These are phyloP conservation scores for Nothophaeocryptopus gaeumannii DNA, from an alignment of 2,329 filamentous ascomycete species.

Conservation along the genomic window DNA sequence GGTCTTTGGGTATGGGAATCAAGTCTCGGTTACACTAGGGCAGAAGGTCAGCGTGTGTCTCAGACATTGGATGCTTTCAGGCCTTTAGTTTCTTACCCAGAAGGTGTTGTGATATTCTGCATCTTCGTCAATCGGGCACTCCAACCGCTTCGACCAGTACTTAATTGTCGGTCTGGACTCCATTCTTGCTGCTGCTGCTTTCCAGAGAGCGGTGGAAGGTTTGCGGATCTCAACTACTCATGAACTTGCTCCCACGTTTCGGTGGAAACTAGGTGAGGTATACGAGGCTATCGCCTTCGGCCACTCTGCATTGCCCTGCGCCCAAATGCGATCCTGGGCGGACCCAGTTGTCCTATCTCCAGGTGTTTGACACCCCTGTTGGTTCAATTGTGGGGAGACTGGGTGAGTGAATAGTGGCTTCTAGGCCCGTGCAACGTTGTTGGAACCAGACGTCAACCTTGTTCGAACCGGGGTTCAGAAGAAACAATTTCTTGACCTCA, in stretches of 20 bases:
- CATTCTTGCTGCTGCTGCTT: not conserved
- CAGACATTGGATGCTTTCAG: not conserved
- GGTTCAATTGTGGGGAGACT: not conserved
- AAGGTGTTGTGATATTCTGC: slow-evolving; percentile 19
- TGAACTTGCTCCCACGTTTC: not conserved
- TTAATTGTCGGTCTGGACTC: not conserved
- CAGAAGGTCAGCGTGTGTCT: not conserved
- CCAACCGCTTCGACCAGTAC: slow-evolving; percentile 13
- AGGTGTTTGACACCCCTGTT: not conserved
- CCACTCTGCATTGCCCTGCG: not conserved
- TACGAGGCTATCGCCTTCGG: not conserved
- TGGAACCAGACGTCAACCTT: no score
- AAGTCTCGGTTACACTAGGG: slow-evolving; percentile 17
- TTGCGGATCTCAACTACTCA: not conserved
- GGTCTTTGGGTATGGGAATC: slow-evolving; percentile 11
- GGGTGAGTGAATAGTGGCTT: no score
- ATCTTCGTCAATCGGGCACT: slow-evolving; percentile 15
- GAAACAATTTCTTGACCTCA: no score
- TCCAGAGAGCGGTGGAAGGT: not conserved
- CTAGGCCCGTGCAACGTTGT: no score
- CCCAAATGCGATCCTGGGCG: no score
- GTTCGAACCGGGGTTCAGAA: no score
- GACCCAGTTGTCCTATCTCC: not conserved
- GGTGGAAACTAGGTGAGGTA: not conserved
- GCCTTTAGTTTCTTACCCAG: not conserved